Percentiles rank a stretch among this genome's conserved stretches.
Evolutionary conservation across 805 yeast species (phyloP).

Genomic region (Candida chilensis): DNA sequence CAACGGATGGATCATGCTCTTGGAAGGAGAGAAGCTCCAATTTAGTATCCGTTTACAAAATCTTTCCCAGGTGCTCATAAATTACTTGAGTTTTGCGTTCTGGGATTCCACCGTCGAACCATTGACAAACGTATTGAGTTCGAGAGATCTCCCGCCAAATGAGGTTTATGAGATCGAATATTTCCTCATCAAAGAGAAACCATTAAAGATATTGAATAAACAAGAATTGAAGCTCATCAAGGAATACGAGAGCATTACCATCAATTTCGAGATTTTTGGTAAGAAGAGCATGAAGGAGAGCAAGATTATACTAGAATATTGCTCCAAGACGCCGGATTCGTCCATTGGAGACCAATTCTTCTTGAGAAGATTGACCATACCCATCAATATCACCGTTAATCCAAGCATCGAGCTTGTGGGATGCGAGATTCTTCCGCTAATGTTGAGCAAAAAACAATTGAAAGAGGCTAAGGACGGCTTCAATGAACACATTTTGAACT

Average conservation of each 20-base stretch:
- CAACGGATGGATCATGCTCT: constrained; percentile 62
- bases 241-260: constrained; percentile 16
- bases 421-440: constrained; percentile 63
- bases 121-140: constrained; percentile 43
- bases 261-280: constrained; percentile 53
- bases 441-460: constrained; percentile 8
- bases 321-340: constrained; percentile 15
- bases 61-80: constrained; percentile 45
- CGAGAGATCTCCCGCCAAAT: constrained; percentile 37
- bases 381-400: constrained; percentile 61
- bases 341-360: too few species aligned
- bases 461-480: not conserved
- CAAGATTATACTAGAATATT: constrained; percentile 57
- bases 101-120: constrained; percentile 70
- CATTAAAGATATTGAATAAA: constrained; percentile 46
- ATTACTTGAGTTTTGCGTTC: constrained; percentile 50
- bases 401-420: constrained; percentile 69
- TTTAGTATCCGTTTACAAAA: constrained; percentile 49
- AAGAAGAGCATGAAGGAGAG: constrained; percentile 68
- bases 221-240: constrained; percentile 26
- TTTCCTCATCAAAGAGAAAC: constrained; percentile 46
- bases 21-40: constrained; percentile 63
- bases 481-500: constrained; percentile 11
- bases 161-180: constrained; percentile 75
- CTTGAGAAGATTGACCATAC: constrained; percentile 53